These are phyloP conservation scores for Saccharomyces jurei DNA, from an alignment of 805 yeast genomes.

Conservation along the genomic window DNA sequence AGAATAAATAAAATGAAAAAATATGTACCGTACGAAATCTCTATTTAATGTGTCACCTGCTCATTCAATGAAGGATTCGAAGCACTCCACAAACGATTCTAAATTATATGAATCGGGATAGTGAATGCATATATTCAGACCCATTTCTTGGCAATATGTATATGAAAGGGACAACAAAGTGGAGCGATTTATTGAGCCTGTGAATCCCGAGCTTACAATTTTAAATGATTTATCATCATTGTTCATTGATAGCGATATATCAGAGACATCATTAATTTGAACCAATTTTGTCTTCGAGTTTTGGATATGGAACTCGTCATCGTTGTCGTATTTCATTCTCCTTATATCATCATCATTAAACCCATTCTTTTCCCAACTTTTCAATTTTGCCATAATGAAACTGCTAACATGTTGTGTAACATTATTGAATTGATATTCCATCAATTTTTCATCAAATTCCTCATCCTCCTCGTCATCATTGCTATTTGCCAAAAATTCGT, in stretches of 20 bases:
- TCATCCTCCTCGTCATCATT: constrained; percentile 1
- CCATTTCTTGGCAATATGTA: constrained; percentile 15
- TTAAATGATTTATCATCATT: constrained; percentile 3
- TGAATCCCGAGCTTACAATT: constrained; percentile 17
- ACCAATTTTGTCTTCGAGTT: constrained; percentile 10
- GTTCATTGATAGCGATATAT: constrained; percentile 4
- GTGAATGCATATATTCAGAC: constrained; percentile 24
- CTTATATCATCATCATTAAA: constrained; percentile 26
- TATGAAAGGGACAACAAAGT: constrained; percentile 24
- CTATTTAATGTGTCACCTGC: background rate
- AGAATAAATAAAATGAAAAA: background rate
- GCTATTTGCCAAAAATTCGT: constrained; percentile 3
- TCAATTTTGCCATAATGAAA: constrained; percentile 10
- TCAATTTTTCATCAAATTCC: constrained; percentile 11
- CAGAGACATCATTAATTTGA: constrained; percentile 23
- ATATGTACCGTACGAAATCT: background rate
- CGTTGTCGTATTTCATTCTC: constrained; percentile 20
- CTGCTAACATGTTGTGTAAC: constrained; percentile 16
- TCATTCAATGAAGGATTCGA: constrained; percentile 21
- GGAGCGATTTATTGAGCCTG: constrained; percentile 17
- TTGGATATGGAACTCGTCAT: constrained; percentile 2
- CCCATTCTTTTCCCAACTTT: constrained; percentile 16
- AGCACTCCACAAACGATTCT: constrained; percentile 24
- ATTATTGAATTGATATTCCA: constrained; percentile 21
- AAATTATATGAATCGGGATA: constrained; percentile 22